Evolutionary conservation across 1,284 basidiomycete genomes (phyloP).

Genomic region (Ceratobasidium papillatum): DNA sequence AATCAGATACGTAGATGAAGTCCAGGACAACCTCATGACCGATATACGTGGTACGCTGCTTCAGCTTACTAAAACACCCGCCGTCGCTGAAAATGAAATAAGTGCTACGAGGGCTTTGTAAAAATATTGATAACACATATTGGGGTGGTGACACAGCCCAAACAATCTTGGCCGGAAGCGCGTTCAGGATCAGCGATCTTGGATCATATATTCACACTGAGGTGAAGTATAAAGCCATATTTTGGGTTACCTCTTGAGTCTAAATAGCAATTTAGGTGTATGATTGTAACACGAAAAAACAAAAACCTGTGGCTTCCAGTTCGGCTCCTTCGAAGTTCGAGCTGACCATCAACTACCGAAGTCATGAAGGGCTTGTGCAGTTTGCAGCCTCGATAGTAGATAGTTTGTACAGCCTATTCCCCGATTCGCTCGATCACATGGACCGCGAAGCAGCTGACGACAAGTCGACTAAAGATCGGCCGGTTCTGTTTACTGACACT

Average conservation of each 20-base stretch:
- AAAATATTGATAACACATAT: slow-evolving; percentile 71
- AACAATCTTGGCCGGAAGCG: slow-evolving; percentile 74
- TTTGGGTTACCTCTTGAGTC: slow-evolving; percentile 52
- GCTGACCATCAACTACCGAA: slow-evolving; percentile 43
- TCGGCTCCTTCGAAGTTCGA: slow-evolving; percentile 51
- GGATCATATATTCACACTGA: slow-evolving; percentile 65
- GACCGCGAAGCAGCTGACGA: slow-evolving; percentile 7
- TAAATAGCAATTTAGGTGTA: not conserved
- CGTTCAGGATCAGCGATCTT: slow-evolving; percentile 75
- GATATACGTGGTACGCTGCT: slow-evolving; percentile 17
- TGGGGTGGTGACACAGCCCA: slow-evolving; percentile 85
- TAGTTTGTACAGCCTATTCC: slow-evolving; percentile 31
- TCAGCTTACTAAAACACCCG: no score
- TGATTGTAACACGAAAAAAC: not conserved
- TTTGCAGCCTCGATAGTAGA: slow-evolving; percentile 41
- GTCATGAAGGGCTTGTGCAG: slow-evolving; percentile 43
- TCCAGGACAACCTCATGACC: slow-evolving; percentile 28
- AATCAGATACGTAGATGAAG: slow-evolving; percentile 32
- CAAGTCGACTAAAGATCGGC: not conserved
- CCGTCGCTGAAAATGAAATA: no score
- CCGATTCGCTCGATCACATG: slow-evolving; percentile 41
- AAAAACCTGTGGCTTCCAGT: not conserved
- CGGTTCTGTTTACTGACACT: not conserved
- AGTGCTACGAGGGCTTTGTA: slow-evolving; percentile 70
- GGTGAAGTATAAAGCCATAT: no score